phyloP scores from a whole-genome alignment of 257 asterid genomes.

The Solanum corneliomulleri region DNA sequence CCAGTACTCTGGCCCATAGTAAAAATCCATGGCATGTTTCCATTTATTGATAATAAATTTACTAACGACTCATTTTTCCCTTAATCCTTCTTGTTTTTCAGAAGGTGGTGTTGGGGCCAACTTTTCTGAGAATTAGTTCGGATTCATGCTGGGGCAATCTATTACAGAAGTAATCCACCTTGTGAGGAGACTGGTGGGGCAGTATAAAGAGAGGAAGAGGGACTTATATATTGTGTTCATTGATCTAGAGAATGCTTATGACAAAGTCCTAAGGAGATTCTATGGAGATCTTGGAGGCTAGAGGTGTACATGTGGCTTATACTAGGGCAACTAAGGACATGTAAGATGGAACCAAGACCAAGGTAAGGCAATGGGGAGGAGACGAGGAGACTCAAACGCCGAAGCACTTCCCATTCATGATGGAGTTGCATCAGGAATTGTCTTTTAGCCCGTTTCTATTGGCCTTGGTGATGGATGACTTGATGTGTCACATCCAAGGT shows the following conservation, averaged over 20 bases:
- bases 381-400: not conserved
- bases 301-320: not conserved
- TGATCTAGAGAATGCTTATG: not conserved
- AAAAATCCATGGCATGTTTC: not conserved
- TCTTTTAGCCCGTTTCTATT: not conserved
- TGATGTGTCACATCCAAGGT: not conserved
- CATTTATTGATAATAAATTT: not conserved
- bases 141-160: not conserved
- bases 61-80: not conserved
- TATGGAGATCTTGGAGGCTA: not conserved
- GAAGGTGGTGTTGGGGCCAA: not conserved
- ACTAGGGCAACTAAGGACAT: not conserved
- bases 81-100: not conserved
- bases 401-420: not conserved
- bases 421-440: not conserved
- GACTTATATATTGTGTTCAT: not conserved
- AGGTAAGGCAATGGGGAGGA: not conserved
- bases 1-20: not conserved
- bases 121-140: not conserved
- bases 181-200: not conserved
- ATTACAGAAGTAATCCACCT: not conserved
- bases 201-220: not conserved
- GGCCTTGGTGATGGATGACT: not conserved
- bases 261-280: not conserved
- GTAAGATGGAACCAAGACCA: not conserved